Conservation (phyloP, 1,284 basidiomycete genomes). For the Apiotrichum siamense region DNA sequence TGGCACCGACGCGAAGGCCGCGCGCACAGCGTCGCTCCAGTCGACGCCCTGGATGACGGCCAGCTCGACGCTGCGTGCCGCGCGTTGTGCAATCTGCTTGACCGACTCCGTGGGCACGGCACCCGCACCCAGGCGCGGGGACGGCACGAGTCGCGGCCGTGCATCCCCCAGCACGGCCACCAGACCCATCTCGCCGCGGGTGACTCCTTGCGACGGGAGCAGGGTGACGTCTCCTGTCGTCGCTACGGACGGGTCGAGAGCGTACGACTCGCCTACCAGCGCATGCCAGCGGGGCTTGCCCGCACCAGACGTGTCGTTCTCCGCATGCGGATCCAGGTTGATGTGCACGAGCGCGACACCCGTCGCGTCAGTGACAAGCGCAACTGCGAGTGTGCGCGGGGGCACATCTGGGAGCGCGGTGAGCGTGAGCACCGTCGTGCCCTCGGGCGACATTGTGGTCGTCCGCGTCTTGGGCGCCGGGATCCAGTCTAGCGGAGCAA, state of each 20-base stretch:
- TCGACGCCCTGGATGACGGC: conserved; percentile 29
- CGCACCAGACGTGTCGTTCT: conserved; percentile 1
- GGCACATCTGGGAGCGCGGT: conserved; percentile 22
- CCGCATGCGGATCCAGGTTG: conserved; percentile 13
- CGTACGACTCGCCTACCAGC: conserved; percentile 10
- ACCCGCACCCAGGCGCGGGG: conserved; percentile 10
- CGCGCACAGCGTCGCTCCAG: conserved; percentile 35
- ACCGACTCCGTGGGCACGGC: conserved; percentile 9
- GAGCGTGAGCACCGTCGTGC: conserved; percentile 22
- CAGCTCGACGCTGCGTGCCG: conserved; percentile 19
- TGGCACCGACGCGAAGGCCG: conserved; percentile 18
- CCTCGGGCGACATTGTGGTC: conserved; percentile 17
- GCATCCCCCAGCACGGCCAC: conserved; percentile 16
- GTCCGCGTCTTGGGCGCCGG: conserved; percentile 6
- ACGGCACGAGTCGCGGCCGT: conserved; percentile 8
- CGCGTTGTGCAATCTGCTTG: conserved; percentile 15
- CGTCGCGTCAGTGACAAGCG: conserved; percentile 11
- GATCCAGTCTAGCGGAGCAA: conserved; percentile 12
- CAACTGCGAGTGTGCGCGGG: conserved; percentile 23
- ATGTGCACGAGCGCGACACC: conserved; percentile 21
- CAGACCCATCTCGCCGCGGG: conserved; percentile 30
- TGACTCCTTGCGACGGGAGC: conserved; percentile 21
- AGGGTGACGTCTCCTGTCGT: conserved; percentile 2
- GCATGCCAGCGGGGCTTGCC: conserved; percentile 10
- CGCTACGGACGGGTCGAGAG: conserved; percentile 4